phyloP scores from a whole-genome alignment of 2,329 filamentous ascomycete genomes.

The Botrytis elliptica region DNA sequence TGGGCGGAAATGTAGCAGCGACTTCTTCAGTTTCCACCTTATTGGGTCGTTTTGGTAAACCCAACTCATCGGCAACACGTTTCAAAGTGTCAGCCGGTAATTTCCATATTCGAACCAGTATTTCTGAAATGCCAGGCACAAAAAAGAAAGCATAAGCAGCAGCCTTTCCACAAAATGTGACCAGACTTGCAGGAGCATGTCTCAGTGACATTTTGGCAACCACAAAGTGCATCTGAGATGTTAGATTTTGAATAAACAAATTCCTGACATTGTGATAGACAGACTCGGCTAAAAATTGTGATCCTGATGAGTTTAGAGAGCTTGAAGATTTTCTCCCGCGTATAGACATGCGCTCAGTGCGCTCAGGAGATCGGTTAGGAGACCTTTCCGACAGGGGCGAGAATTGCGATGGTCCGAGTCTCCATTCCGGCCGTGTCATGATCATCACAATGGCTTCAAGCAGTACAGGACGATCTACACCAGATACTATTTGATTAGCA shows the following conservation, averaged over 20 bases:
- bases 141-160: conserved; percentile 74
- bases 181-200: conserved; percentile 53
- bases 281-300: conserved; percentile 67
- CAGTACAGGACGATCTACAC: conserved; percentile 66
- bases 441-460: conserved; percentile 68
- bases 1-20: conserved; percentile 41
- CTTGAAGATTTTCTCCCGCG: conserved; percentile 43
- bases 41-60: conserved; percentile 54
- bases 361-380: conserved; percentile 33
- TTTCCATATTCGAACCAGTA: conserved; percentile 65
- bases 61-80: conserved; percentile 60
- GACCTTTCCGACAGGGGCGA: conserved; percentile 49
- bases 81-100: conserved; percentile 57
- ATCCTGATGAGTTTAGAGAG: conserved; percentile 57
- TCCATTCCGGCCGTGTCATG: conserved; percentile 71
- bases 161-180: conserved; percentile 71
- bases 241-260: conserved; percentile 66
- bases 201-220: conserved; percentile 71
- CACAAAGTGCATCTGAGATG: conserved; percentile 69
- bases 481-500: conserved; percentile 67
- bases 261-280: conserved; percentile 71
- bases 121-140: conserved; percentile 67
- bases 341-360: conserved; percentile 31
- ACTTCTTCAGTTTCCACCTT: conserved; percentile 43
- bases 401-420: conserved; percentile 57